A percentile compares a stretch with the other conserved stretches of the same genome.
phyloP scores from a whole-genome alignment of 1,284 basidiomycete genomes.

The Xerocomus minutiporus region DNA sequence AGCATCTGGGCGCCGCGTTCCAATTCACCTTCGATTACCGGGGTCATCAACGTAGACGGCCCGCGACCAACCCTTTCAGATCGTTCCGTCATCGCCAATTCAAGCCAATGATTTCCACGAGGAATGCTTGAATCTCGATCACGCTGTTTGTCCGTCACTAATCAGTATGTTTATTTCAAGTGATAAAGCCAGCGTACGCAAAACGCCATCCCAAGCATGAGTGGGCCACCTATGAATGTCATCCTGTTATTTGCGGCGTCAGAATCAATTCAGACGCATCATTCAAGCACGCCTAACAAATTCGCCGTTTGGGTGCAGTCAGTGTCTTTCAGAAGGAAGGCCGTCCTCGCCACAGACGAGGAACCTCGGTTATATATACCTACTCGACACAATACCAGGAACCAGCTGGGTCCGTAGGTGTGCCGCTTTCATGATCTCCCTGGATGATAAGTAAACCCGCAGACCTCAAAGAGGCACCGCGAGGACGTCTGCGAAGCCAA shows the following conservation, averaged over 20 bases:
- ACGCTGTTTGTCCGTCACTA: slow-evolving; percentile 26
- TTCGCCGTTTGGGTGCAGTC: slow-evolving; percentile 26
- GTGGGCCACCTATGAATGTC: slow-evolving; percentile 42
- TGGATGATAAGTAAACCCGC: no score
- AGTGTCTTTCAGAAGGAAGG: no score
- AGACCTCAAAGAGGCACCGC: no score
- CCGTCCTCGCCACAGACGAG: no score
- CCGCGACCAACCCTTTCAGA: slow-evolving; percentile 39
- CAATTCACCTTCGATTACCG: slow-evolving; percentile 44
- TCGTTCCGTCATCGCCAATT: slow-evolving; percentile 40
- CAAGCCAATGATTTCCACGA: slow-evolving; percentile 46
- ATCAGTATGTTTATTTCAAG: not conserved
- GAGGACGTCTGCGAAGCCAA: no score
- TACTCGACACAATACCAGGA: no score
- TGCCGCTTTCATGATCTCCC: no score
- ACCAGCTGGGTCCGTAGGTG: no score
- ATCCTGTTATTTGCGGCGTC: slow-evolving; percentile 28
- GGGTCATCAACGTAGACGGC: slow-evolving; percentile 41
- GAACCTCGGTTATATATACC: no score
- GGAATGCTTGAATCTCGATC: slow-evolving; percentile 48
- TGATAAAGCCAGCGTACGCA: slow-evolving; percentile 15
- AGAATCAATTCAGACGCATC: not conserved
- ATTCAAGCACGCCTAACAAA: slow-evolving; percentile 37
- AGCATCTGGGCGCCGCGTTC: slow-evolving; percentile 48
- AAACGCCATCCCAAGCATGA: slow-evolving; percentile 51